phyloP scores from a whole-genome alignment of 805 yeast genomes.

The Helenozyma baotianmanensis region DNA sequence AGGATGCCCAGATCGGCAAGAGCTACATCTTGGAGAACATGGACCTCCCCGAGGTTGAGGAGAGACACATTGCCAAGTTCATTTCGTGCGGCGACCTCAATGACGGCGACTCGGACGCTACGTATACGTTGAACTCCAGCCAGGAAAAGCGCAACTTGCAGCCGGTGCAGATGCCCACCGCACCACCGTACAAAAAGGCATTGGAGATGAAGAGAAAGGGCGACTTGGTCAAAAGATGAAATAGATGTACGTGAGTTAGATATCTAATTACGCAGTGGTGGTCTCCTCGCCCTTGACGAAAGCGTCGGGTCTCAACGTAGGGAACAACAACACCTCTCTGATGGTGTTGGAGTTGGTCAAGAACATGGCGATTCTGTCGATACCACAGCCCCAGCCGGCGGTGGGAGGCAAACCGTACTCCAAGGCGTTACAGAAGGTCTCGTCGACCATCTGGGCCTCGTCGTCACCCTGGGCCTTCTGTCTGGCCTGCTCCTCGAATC shows the following conservation, averaged over 20 bases:
- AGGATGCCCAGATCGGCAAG: constrained; percentile 55
- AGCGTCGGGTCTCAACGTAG: constrained; percentile 94
- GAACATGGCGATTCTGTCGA: constrained; percentile 97
- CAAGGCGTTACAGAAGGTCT: constrained; percentile 93
- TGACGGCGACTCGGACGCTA: constrained; percentile 92
- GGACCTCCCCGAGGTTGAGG: constrained; percentile 49
- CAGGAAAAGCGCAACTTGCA: constrained; percentile 53
- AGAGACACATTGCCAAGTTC: constrained; percentile 80
- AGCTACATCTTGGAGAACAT: constrained; percentile 44
- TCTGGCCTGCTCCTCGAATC: constrained; percentile 98
- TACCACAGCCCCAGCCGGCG: constrained; percentile 99
- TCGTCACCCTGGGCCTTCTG: constrained; percentile 99
- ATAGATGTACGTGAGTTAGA: background rate
- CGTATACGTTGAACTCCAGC: constrained; percentile 55
- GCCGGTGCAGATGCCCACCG: constrained; percentile 94
- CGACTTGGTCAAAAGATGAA: constrained; percentile 19
- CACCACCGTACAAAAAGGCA: constrained; percentile 94
- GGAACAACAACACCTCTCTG: constrained; percentile 96
- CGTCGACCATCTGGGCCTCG: constrained; percentile 96
- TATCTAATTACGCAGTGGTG: constrained; percentile 5
- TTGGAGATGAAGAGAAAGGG: constrained; percentile 82
- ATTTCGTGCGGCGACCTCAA: constrained; percentile 91
- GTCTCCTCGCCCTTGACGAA: constrained; percentile 34
- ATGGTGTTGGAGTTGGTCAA: constrained; percentile 93
- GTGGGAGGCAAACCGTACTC: constrained; percentile 99